phyloP scores from a whole-genome alignment of 2,329 filamentous ascomycete genomes.

The Saccharata proteae region DNA sequence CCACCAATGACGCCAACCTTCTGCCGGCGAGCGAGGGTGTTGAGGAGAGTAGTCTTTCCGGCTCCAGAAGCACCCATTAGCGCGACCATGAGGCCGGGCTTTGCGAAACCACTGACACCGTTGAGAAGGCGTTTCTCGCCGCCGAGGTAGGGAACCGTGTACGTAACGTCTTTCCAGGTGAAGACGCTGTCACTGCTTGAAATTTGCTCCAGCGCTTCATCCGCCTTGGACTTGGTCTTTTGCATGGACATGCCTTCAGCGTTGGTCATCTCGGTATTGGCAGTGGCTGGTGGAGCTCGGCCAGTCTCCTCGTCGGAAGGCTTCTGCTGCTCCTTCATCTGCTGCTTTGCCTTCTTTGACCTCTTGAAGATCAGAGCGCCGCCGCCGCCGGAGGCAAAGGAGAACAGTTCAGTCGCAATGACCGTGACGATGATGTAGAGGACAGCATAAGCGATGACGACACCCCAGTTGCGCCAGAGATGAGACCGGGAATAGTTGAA shows the following conservation, averaged over 20 bases:
- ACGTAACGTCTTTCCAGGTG: conserved; percentile 37
- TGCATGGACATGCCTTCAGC: conserved; percentile 14
- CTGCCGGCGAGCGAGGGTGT: conserved; percentile 64
- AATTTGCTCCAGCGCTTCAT: conserved; percentile 22
- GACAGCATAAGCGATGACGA: conserved; percentile 62
- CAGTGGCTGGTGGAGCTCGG: too few relatives aligned
- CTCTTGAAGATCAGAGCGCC: conserved; percentile 62
- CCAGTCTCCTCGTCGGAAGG: conserved; percentile 48
- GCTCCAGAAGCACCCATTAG: conserved; percentile 71
- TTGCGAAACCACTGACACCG: conserved; percentile 62
- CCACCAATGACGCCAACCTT: conserved; percentile 52
- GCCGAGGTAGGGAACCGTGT: conserved; percentile 57
- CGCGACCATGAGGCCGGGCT: conserved; percentile 70
- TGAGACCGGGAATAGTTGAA: conserved; percentile 47
- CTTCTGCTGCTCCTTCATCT: conserved; percentile 31
- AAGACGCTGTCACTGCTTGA: conserved; percentile 26
- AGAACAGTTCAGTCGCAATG: conserved; percentile 55
- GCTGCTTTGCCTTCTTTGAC: conserved; percentile 47
- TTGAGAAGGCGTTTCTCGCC: conserved; percentile 53
- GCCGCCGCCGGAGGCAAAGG: conserved; percentile 49
- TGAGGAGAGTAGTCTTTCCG: conserved; percentile 76
- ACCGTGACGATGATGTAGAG: conserved; percentile 64
- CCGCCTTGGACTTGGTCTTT: conserved; percentile 13
- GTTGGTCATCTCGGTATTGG: conserved; percentile 16
- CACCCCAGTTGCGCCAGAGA: conserved; percentile 63